Base-by-base conservation (phyloP, 768 basidiomycete species). In the Amanita thiersii region DNA sequence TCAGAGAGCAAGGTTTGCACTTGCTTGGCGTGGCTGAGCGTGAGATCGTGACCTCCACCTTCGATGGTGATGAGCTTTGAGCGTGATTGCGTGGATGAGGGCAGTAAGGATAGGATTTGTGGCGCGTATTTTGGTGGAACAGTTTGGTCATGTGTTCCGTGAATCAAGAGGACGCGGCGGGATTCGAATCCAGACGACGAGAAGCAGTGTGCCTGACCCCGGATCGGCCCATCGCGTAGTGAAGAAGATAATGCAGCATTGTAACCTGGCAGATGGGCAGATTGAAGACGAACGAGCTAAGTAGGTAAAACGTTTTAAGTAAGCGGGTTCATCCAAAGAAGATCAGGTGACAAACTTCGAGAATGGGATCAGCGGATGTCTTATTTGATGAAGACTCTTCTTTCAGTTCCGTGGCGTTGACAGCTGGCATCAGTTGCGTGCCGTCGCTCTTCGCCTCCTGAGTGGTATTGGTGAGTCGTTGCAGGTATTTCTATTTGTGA, bases 171-270 rank as follows among this genome's bases (percentile, higher is more conserved):
- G 4, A 81, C 73, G 18, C 66, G 60, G 36, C 72, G 69, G 14
- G 63, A 60, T 2, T 62, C 62, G 42, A 75, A 68, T 2, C 66
- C 72, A 11, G 68, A 61, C 0, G 71, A 65, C 19, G 66, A 56
- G 50, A 85, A 85, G 3, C 77, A 63, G 1, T 69, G 56, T 1
- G 57, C 59, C 41, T 79, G 72, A 3, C 81, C 81, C 28, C 83
- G 75, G 20, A 86, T 64, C 10, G 85, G 84, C 1, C 84, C 84
- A 28, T 81, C 73, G 24, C 84, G 72, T 18, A 87, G 63, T 2
- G 78, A 83, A 3, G 83, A 86, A 0, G 84, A 84, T n/a, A 87
- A 61, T 0, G 85, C 85, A 15, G 75, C 70, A 48, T 87, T 85
- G 55, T 77, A 87, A 3, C 85, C 75, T 0, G 79, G 73, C 4